Evolutionary conservation across 1,284 basidiomycete species (phyloP).

Genomic region (Gomphus sp.): DNA sequence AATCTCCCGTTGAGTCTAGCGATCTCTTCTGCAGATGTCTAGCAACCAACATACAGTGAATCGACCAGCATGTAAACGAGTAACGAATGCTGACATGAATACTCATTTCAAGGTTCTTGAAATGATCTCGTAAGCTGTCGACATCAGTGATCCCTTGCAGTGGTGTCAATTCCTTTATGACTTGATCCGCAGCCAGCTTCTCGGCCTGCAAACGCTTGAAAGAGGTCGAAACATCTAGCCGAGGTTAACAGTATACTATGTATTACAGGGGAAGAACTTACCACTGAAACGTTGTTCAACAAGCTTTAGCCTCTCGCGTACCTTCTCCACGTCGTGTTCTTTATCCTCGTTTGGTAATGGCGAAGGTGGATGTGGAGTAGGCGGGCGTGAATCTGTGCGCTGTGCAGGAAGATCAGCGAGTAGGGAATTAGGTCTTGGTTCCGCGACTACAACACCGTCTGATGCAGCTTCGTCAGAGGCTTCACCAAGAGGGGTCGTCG

Average conservation of each 20-base stretch:
- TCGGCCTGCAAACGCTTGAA: conserved; percentile 68
- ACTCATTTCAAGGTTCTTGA: conserved; percentile 61
- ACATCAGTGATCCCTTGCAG: conserved; percentile 57
- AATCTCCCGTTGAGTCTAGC: conserved; percentile 64
- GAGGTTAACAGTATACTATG: conserved; percentile 2
- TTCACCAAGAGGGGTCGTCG: not conserved
- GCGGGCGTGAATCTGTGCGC: conserved; percentile 3
- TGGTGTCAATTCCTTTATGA: conserved; percentile 69
- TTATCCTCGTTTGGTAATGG: conserved; percentile 14
- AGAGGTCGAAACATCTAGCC: conserved; percentile 62
- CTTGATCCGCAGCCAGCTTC: conserved; percentile 57
- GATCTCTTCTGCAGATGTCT: conserved; percentile 69
- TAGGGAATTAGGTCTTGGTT: not conserved
- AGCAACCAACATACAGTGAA: not conserved
- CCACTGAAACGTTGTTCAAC: conserved; percentile 68
- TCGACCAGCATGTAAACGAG: not conserved
- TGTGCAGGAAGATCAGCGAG: not conserved
- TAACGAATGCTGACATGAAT: conserved; percentile 43
- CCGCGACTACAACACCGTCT: not conserved
- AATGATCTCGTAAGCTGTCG: conserved; percentile 63
- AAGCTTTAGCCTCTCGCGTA: conserved; percentile 55
- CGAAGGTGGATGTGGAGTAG: conserved; percentile 10
- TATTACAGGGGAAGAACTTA: conserved; percentile 18
- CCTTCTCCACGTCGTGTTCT: conserved; percentile 35
- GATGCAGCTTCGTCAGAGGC: not conserved